Percentiles rank a stretch among this genome's conserved stretches.
Evolutionary conservation across 257 asterid genomes (phyloP).

Genomic region (Apocynum venetum): DNA sequence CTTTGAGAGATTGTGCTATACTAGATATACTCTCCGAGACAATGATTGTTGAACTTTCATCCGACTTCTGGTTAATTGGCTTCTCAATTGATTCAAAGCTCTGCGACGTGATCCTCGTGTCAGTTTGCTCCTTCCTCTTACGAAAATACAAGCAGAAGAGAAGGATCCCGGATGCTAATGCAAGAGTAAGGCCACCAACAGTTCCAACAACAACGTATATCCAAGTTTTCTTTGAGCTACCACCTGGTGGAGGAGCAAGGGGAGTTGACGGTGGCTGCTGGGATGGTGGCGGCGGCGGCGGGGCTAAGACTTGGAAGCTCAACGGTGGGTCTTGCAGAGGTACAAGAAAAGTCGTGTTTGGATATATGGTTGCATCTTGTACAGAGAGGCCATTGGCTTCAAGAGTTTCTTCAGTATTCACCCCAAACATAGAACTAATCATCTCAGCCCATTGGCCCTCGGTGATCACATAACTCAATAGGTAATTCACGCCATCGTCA

Average conservation of each 20-base stretch:
- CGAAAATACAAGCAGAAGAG: constrained; percentile 26
- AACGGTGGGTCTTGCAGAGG: constrained; percentile 66
- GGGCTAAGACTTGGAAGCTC: constrained; percentile 31
- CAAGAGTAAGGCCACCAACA: constrained; percentile 44
- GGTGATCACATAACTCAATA: constrained; percentile 51
- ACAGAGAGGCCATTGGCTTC: constrained; percentile 53
- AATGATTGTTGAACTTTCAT: constrained; percentile 30
- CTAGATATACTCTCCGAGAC: constrained; percentile 58
- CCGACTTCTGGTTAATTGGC: constrained; percentile 28
- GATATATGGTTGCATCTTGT: constrained; percentile 24
- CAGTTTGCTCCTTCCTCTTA: constrained; percentile 27
- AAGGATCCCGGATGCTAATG: constrained; percentile 19
- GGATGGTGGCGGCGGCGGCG: constrained; percentile 63
- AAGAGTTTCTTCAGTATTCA: constrained; percentile 22
- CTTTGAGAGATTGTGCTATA: constrained; percentile 61
- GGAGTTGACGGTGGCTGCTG: constrained; percentile 20
- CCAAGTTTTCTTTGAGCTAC: constrained; percentile 57
- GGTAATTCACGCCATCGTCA: constrained; percentile 41
- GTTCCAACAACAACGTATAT: constrained; percentile 49
- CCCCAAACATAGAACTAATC: constrained; percentile 42
- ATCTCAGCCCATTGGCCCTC: constrained; percentile 26
- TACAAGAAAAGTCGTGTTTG: constrained; percentile 62
- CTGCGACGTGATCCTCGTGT: constrained; percentile 27
- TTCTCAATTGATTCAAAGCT: constrained; percentile 46
- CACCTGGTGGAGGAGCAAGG: constrained; percentile 20